Percentiles rank a stretch among this genome's conserved stretches.
phyloP scores from a whole-genome alignment of 2,329 filamentous ascomycete species.

The Diaporthe capsici region DNA sequence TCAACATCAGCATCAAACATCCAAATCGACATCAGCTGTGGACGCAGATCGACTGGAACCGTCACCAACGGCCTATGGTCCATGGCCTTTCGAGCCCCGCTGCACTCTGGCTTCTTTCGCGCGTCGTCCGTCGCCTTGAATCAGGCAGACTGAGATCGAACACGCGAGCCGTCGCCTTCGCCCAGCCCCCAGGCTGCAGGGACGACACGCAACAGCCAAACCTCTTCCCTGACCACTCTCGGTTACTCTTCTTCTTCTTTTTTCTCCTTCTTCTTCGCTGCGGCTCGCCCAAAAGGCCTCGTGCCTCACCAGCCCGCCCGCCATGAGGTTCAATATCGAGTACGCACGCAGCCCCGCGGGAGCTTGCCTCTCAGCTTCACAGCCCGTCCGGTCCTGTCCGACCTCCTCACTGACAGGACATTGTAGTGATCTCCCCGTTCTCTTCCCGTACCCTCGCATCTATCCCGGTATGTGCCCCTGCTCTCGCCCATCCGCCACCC shows the following conservation, averaged over 20 bases:
- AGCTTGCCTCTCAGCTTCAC: slow-evolving; percentile 17
- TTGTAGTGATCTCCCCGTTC: slow-evolving; percentile 66
- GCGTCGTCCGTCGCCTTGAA: not conserved
- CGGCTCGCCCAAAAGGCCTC: not conserved
- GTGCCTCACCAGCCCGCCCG: slow-evolving; percentile 40
- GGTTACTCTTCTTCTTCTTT: not conserved
- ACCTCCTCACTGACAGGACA: slow-evolving; percentile 20
- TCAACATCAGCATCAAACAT: not conserved
- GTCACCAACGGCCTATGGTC: not conserved
- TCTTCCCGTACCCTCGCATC: slow-evolving; percentile 72
- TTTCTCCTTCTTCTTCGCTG: not conserved
- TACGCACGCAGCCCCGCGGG: slow-evolving; percentile 46
- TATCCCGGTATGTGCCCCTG: slow-evolving; percentile 39
- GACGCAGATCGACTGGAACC: not conserved
- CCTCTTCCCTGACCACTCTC: not conserved
- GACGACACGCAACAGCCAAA: not conserved
- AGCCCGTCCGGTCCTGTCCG: not conserved
- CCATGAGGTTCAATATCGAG: slow-evolving; percentile 69
- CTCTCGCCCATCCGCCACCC: slow-evolving; percentile 27
- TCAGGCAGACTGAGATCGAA: not conserved
- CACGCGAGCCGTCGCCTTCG: not conserved
- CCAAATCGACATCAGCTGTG: too few species aligned
- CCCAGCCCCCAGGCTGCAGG: not conserved
- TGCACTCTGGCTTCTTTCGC: not conserved
- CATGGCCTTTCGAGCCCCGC: not conserved